Evolutionary conservation across 306 rosid species (phyloP), one percentile per base, ranked within the genome.

Genomic region (Sicyos baderoa): DNA sequence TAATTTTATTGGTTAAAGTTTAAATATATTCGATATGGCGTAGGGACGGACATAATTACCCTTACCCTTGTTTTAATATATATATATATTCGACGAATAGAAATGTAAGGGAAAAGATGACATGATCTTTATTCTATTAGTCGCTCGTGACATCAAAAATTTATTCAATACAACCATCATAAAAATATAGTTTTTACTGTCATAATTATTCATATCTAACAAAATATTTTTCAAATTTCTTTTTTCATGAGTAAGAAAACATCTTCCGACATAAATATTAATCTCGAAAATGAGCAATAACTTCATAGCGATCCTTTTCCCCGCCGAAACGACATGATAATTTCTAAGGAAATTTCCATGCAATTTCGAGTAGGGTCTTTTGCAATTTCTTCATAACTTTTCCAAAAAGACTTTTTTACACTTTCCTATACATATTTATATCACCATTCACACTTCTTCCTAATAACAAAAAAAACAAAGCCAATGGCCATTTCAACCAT

Each of bases 291-390:
- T 54, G 27, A 54, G 13, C 47, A 60, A 15, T 16, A 60, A 29
- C 45, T 60, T 32, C 27, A 40, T 35, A 29, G 47, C 16, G 19
- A 61, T 29, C 47, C 23, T 29, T 60, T 27, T 61, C 49, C 67
- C 23, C 10, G 3, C 49, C 67, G 8, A 40, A 37, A 40, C 51
- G 13, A 63, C 70, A 63, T 21, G 48, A 61, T 62, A n/a, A 63
- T 63, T 40, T 63, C 10, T 13, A 19, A 63, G 70, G 70, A 42
- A 63, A 21, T 63, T 42, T 63, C 70, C 29, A 19, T 42, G 70
- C 51, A 63, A 9, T 63, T 63, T 63, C 70, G 52, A 18, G 70
- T 18, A 9, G 70, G 70, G 32, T 18, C 70, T 11, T 40, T 37
- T 42, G 70, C 51, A 63, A 63, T 63, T 63, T 63, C 70, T 44